Percentiles rank a stretch among this genome's conserved stretches.
Evolutionary conservation across 768 basidiomycete species (phyloP).

Genomic region (Suillus sp.): DNA sequence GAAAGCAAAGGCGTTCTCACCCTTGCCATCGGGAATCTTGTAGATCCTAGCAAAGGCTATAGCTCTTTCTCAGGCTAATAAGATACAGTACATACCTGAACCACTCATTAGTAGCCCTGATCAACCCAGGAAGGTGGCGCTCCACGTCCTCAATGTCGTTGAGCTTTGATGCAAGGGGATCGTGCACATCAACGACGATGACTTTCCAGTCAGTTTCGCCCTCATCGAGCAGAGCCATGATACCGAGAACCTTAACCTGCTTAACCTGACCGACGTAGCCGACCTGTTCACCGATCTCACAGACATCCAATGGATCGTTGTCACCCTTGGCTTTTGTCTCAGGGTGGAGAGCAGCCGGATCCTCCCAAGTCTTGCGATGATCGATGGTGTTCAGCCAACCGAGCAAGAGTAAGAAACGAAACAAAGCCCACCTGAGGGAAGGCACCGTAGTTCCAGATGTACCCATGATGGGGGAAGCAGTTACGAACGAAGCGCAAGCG

Average conservation of each 20-base stretch:
- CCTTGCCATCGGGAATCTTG: slow-evolving; percentile 95
- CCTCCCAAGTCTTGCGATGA: slow-evolving; percentile 88
- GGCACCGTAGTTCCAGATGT: slow-evolving; percentile 99
- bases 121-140: slow-evolving; percentile 93
- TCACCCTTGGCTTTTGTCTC: slow-evolving; percentile 99
- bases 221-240: slow-evolving; percentile 99
- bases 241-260: slow-evolving; percentile 99
- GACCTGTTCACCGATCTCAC: slow-evolving; percentile 99
- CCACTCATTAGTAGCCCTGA: slow-evolving; percentile 99
- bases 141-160: slow-evolving; percentile 99
- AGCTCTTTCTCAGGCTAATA: not conserved
- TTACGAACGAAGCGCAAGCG: slow-evolving; percentile 96
- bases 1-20: slow-evolving; percentile 98
- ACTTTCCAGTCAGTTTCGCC: slow-evolving; percentile 99
- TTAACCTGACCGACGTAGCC: slow-evolving; percentile 97
- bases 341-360: slow-evolving; percentile 80
- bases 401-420: not conserved
- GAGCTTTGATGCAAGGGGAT: slow-evolving; percentile 93
- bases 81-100: slow-evolving; percentile 64
- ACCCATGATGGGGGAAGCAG: slow-evolving; percentile 99
- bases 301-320: slow-evolving; percentile 99
- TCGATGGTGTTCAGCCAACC: not conserved
- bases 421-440: slow-evolving; percentile 82
- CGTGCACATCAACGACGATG: slow-evolving; percentile 94
- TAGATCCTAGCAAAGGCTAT: slow-evolving; percentile 63